Evolutionary conservation across 441 rosid genomes (phyloP).

Genomic region (Eutrema salsugineum): DNA sequence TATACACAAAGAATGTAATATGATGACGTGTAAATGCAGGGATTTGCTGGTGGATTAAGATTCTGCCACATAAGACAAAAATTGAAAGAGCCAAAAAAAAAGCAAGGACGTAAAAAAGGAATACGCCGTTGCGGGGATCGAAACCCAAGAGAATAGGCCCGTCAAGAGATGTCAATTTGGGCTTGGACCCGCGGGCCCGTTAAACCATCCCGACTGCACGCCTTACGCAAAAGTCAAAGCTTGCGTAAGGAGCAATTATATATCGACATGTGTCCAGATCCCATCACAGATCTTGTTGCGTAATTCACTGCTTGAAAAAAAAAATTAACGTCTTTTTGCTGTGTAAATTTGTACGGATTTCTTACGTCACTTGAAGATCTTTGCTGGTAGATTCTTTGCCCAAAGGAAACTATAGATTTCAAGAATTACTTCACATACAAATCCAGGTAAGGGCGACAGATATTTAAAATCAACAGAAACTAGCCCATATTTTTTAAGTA

Average conservation of each 20-base stretch:
- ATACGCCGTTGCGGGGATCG: slow-evolving; percentile 27
- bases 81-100: too few species aligned
- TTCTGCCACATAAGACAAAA: slow-evolving; percentile 11
- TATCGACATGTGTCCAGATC: slow-evolving; percentile 16
- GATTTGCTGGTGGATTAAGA: not conserved
- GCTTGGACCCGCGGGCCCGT: too few species aligned
- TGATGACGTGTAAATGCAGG: slow-evolving; percentile 13
- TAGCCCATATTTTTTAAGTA: not conserved
- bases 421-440: too few species aligned
- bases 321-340: slow-evolving; percentile 9
- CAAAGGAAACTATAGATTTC: not conserved
- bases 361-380: slow-evolving; percentile 19
- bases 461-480: not conserved
- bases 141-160: too few species aligned
- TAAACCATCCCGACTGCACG: too few species aligned
- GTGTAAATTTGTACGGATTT: slow-evolving; percentile 1
- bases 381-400: slow-evolving; percentile 10
- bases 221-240: slow-evolving; percentile 17
- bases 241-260: not conserved
- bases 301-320: not conserved
- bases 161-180: too few species aligned
- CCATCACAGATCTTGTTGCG: not conserved
- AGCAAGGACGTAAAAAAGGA: not conserved
- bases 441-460: not conserved
- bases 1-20: slow-evolving; percentile 5